These are phyloP conservation scores for Irpex rosettiformis DNA, from an alignment of 1,284 basidiomycete genomes.

Conservation along the genomic window DNA sequence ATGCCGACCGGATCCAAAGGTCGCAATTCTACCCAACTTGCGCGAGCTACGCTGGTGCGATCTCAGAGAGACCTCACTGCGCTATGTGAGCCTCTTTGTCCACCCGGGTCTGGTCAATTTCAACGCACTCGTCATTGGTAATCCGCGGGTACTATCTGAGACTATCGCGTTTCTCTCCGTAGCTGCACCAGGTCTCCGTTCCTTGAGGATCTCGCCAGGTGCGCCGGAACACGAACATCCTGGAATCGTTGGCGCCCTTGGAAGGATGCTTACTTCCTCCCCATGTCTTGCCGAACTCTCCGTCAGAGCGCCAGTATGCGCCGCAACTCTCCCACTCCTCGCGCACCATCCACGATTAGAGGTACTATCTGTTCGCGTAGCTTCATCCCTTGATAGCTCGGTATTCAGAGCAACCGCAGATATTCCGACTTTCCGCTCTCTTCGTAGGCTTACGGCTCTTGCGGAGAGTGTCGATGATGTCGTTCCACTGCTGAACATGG, in stretches of 20 bases:
- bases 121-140: neutral
- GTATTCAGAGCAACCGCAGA: neutral
- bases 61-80: neutral
- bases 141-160: neutral
- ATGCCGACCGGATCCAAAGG: neutral
- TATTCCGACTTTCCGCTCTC: neutral
- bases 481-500: neutral
- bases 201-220: neutral
- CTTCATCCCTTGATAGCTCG: neutral
- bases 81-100: neutral
- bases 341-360: slow-evolving; percentile 1
- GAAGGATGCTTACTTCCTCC: neutral
- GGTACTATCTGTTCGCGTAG: slow-evolving; percentile 1
- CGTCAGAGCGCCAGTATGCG: slow-evolving; percentile 3
- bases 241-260: neutral
- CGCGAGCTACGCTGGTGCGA: slow-evolving; percentile 2
- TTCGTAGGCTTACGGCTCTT: neutral
- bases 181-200: neutral
- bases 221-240: neutral
- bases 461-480: neutral
- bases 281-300: neutral
- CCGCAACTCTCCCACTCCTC: neutral
- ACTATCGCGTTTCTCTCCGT: neutral
- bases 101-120: neutral
- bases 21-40: neutral